A percentile compares a stretch with the other conserved stretches of the same genome.
Conservation (phyloP, 129 eudicot species). For the Pseudognaphalium luteoalbum region DNA sequence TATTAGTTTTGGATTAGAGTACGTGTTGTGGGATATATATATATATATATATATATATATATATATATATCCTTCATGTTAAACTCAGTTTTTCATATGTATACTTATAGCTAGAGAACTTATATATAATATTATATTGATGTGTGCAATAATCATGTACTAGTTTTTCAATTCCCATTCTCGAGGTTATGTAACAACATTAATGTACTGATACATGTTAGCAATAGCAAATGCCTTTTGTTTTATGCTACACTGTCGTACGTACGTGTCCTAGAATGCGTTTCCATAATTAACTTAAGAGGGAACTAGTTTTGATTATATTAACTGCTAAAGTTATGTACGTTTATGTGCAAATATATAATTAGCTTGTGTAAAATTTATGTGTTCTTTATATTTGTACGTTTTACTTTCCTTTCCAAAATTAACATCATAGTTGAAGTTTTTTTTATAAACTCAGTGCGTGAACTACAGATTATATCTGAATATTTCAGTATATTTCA, state of each 20-base stretch:
- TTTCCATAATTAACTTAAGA: not conserved
- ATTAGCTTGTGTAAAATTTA: too few species aligned
- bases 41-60: too few species aligned
- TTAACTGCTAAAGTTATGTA: too few species aligned
- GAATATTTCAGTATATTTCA: too few species aligned
- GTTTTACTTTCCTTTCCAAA: too few species aligned
- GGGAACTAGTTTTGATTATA: not conserved
- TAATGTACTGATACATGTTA: constrained; percentile 23
- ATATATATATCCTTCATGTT: constrained; percentile 8
- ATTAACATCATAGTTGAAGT: too few species aligned
- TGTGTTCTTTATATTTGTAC: too few species aligned
- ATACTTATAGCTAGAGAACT: constrained; percentile 12
- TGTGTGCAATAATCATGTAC: constrained; percentile 18
- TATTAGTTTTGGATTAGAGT: constrained; percentile 22
- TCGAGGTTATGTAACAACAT: constrained; percentile 22
- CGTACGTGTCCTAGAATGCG: not conserved
- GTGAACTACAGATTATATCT: too few species aligned
- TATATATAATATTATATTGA: constrained; percentile 5
- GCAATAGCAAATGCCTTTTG: not conserved
- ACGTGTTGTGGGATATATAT: not conserved
- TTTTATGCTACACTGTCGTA: not conserved
- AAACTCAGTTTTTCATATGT: constrained; percentile 20
- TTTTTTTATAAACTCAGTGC: too few species aligned
- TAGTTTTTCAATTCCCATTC: not conserved
- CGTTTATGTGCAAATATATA: too few species aligned